Evolutionary conservation across 306 rosid species (phyloP), one percentile per base, ranked within the genome.

Genomic region (Prinsepia uniflora): DNA sequence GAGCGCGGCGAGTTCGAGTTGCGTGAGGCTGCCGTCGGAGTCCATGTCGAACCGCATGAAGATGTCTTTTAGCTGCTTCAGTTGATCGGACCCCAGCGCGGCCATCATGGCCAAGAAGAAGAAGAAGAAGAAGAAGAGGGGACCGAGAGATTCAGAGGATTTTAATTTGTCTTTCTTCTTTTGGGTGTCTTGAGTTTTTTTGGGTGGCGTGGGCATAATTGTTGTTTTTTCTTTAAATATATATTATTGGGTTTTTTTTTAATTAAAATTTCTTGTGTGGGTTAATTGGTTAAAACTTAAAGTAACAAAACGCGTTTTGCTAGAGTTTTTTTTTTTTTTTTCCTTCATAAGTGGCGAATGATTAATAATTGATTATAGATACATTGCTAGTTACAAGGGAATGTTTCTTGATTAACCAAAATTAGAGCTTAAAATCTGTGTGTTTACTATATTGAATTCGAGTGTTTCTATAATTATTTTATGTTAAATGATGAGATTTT

Each of bases 21-120:
- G 96, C 15, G 98, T 92, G 39, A 92, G 88, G 88, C 98, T 92
- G 4, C 98, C 98, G 45, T 92, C 98, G 4, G 89, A 72, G 76
- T 92, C 90, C 96, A 92, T 86, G 83, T 92, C 98, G 42, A 92
- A 92, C 4, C 96, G 87, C 17, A 20, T 54, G 86, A 92, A 92
- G 50, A 92, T 92, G 40, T 86, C 94, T 19, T 74, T 82, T 6
- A 92, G 88, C 48, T 89, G 94, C 58, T 80, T 80, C 14, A 87
- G 49, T 77, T 89, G 95, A 4, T 85, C 90, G 63, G 77, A 67
- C 60, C 81, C 79, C 34, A 81, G 56, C 19, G 63, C 50, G 8
- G 86, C 77, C 84, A 82, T 90, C 18, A 61, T 17, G 47, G 46
- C 66, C 22, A 39, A 36, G 65, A 15, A 60, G 63, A 57, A 24